These are phyloP conservation scores for Ogataea trehalophila DNA, from an alignment of 805 yeast species.

Conservation along the genomic window DNA sequence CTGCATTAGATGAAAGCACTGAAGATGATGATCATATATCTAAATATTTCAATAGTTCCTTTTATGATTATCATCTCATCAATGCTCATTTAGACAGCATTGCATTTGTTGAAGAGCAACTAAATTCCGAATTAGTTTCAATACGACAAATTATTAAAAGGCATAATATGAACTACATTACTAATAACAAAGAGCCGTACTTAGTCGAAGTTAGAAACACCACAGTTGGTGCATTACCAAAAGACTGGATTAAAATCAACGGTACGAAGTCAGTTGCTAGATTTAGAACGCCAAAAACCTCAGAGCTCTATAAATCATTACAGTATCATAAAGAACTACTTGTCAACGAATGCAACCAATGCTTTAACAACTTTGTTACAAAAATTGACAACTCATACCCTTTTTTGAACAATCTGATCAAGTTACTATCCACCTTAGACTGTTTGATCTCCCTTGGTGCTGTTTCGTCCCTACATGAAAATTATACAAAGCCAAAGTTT, in stretches of 20 bases:
- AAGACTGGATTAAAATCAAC: constrained; percentile 71
- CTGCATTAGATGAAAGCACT: constrained; percentile 45
- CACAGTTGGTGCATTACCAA: constrained; percentile 55
- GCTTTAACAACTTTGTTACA: constrained; percentile 38
- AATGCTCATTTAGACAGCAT: constrained; percentile 39
- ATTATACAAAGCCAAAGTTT: constrained; percentile 48
- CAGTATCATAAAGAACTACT: constrained; percentile 59
- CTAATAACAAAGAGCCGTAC: constrained; percentile 62
- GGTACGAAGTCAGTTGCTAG: constrained; percentile 67
- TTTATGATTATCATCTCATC: constrained; percentile 34
- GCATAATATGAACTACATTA: constrained; percentile 51
- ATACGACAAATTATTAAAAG: constrained; percentile 46
- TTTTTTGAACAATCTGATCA: constrained; percentile 38
- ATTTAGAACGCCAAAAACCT: constrained; percentile 60
- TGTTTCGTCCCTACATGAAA: constrained; percentile 43
- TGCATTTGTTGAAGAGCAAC: constrained; percentile 37
- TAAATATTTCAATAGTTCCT: constrained; percentile 38
- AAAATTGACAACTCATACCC: constrained; percentile 35
- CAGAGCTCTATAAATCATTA: constrained; percentile 45
- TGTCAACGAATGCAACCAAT: constrained; percentile 39
- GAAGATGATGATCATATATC: constrained; percentile 34
- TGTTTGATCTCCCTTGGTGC: constrained; percentile 63
- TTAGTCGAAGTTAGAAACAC: constrained; percentile 70
- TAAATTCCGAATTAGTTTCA: constrained; percentile 48
- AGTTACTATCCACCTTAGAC: constrained; percentile 53